Conservation (phyloP, 2,329 filamentous ascomycete species). For the Xylaria sp. region DNA sequence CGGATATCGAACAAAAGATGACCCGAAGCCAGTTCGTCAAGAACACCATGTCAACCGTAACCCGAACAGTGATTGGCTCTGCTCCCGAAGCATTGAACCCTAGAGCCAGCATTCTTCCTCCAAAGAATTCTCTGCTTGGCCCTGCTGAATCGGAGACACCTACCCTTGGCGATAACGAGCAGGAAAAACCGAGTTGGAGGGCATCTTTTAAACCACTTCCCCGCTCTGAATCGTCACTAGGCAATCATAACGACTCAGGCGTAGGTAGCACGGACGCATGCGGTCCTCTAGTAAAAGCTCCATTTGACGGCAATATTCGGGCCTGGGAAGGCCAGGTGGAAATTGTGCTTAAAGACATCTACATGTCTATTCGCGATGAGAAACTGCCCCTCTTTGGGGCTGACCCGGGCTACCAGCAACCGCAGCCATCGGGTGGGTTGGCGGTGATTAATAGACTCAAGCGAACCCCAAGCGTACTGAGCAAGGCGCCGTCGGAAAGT, state of each 20-base stretch:
- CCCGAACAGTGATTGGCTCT: slow-evolving; percentile 75
- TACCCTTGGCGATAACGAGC: slow-evolving; percentile 32
- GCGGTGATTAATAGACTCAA: slow-evolving; percentile 80
- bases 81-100: slow-evolving; percentile 66
- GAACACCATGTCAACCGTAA: slow-evolving; percentile 92
- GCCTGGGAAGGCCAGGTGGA: slow-evolving; percentile 92
- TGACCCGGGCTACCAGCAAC: slow-evolving; percentile 51
- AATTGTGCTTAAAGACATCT: slow-evolving; percentile 89
- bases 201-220: slow-evolving; percentile 58
- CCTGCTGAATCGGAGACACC: slow-evolving; percentile 34
- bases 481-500: slow-evolving; percentile 88
- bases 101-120: slow-evolving; percentile 60
- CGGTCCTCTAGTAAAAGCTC: slow-evolving; percentile 77
- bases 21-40: slow-evolving; percentile 92
- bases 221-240: slow-evolving; percentile 51
- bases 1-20: slow-evolving; percentile 97
- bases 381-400: slow-evolving; percentile 85
- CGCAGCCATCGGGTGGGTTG: slow-evolving; percentile 64
- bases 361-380: slow-evolving; percentile 84
- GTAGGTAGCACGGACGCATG: slow-evolving; percentile 55
- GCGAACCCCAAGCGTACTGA: slow-evolving; percentile 86
- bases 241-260: slow-evolving; percentile 45
- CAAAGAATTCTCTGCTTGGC: slow-evolving; percentile 42
- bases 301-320: slow-evolving; percentile 75
- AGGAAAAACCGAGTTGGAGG: slow-evolving; percentile 39